These are phyloP conservation scores for Hirschfeldia incana DNA, from an alignment of 345 rosid genomes.

Conservation along the genomic window DNA sequence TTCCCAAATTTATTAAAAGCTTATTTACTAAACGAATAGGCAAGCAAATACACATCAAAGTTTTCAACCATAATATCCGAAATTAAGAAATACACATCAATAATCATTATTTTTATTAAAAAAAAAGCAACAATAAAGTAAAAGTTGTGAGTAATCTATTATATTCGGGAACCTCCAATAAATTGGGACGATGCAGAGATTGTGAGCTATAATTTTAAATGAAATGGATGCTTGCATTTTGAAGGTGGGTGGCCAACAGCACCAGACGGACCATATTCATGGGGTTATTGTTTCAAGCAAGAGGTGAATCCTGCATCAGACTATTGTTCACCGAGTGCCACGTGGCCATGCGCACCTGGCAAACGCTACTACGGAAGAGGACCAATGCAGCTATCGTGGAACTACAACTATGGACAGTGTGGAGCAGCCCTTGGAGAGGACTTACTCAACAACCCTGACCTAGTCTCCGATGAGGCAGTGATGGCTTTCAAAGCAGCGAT, in stretches of 20 bases:
- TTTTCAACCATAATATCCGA: not conserved
- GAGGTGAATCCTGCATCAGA: slow-evolving; percentile 45
- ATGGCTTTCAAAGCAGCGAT: slow-evolving; percentile 68
- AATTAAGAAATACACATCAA: too few species aligned
- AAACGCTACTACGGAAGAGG: slow-evolving; percentile 67
- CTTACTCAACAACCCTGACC: slow-evolving; percentile 64
- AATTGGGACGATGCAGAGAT: too few species aligned
- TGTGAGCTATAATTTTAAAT: not conserved
- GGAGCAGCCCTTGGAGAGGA: slow-evolving; percentile 54
- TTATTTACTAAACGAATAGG: too few species aligned
- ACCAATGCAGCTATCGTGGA: slow-evolving; percentile 69
- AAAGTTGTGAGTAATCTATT: not conserved
- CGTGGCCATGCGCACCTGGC: slow-evolving; percentile 58
- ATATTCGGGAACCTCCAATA: too few species aligned
- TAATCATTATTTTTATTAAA: not conserved
- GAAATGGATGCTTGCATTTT: not conserved
- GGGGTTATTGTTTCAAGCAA: slow-evolving; percentile 58
- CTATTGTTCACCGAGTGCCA: slow-evolving; percentile 45
- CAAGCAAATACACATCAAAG: not conserved
- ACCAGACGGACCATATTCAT: slow-evolving; percentile 57
- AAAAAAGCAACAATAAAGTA: not conserved
- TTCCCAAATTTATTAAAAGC: too few species aligned
- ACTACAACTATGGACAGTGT: slow-evolving; percentile 65
- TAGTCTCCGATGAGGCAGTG: slow-evolving; percentile 40
- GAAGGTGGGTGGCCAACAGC: slow-evolving; percentile 61